Conservation (phyloP, 352 stramenopile genomes). For the Globisporangium polare region DNA sequence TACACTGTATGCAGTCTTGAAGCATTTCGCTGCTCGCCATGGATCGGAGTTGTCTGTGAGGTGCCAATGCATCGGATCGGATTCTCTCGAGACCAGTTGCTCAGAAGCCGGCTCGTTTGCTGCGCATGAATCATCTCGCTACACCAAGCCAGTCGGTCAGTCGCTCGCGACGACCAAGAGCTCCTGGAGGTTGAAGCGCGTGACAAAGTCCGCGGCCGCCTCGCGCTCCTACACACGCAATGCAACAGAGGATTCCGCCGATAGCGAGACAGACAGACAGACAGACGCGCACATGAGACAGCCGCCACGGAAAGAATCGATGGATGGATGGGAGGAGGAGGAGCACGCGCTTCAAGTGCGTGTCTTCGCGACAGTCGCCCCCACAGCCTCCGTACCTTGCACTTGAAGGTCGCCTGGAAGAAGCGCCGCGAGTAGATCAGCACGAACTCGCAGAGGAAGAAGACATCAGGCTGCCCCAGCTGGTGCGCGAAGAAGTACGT, state of each 20-base stretch:
- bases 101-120: background rate
- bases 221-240: constrained; percentile 32
- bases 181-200: constrained; percentile 69
- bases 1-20: too few species aligned
- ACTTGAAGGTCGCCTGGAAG: constrained; percentile 84
- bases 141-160: background rate
- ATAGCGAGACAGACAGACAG: constrained; percentile 4
- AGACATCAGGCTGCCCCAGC: constrained; percentile 30
- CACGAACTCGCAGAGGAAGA: constrained; percentile 78
- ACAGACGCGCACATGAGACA: constrained; percentile 8
- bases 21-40: background rate
- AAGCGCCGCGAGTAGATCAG: constrained; percentile 66
- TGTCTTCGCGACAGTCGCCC: background rate
- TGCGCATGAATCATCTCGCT: background rate
- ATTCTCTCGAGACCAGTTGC: background rate
- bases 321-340: constrained; percentile 7
- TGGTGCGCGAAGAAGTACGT: constrained; percentile 67
- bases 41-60: background rate
- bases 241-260: background rate
- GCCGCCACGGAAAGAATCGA: background rate
- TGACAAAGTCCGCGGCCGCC: constrained; percentile 53
- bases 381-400: constrained; percentile 46
- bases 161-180: constrained; percentile 35
- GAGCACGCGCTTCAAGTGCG: background rate
- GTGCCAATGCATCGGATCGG: background rate